Base-by-base conservation (phyloP, 148 eudicot species). In the Beta vulgaris region DNA sequence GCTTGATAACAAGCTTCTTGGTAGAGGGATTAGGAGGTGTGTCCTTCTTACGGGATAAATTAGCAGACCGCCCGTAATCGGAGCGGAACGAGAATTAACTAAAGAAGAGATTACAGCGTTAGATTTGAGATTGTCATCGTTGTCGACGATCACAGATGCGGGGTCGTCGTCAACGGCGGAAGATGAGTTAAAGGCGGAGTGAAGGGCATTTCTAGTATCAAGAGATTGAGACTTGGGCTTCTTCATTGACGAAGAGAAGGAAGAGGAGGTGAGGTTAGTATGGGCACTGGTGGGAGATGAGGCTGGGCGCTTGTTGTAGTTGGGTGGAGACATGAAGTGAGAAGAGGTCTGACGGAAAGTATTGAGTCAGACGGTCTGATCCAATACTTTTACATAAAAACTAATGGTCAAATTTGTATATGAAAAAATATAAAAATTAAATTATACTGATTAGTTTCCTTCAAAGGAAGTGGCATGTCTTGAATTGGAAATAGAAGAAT, bases 1-100 rank as follows among this genome's bases (percentile, higher is more conserved):
- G 86, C 90, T 91, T 95, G 48, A 92, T 95, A 19, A 95, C 97
- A 18, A 95, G 86, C 83, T 95, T 90, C 77, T 95, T 95, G 0
- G 91, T 61, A 7, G 83, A 63, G 7, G 99, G 97, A 71, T 90
- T 89, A 54, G 99, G 97, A 12, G 92, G 91, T 3, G 88, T 84
- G 3, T 97, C 99, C 90, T 95, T 95, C 77, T 95, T 95, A 14
- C 97, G 82, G 0, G 90, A 72, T 82, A 92, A 83, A 87, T 95
- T 95, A 48, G 96, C 74, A n/a, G 90, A 7, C 87, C 86, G 6
- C 80, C 83, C 46, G 76, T 74, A 64, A 69, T 73, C 54, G 69
- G 69, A 65, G 60, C 67, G n/a, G n/a, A n/a, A 18, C 53, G 11
- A 29, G 54, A 14, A 48, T 25, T 55, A 1, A 19, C 37, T 12